phyloP scores from a whole-genome alignment of 2,329 filamentous ascomycete species.

The Chaetomiaceae sp. region DNA sequence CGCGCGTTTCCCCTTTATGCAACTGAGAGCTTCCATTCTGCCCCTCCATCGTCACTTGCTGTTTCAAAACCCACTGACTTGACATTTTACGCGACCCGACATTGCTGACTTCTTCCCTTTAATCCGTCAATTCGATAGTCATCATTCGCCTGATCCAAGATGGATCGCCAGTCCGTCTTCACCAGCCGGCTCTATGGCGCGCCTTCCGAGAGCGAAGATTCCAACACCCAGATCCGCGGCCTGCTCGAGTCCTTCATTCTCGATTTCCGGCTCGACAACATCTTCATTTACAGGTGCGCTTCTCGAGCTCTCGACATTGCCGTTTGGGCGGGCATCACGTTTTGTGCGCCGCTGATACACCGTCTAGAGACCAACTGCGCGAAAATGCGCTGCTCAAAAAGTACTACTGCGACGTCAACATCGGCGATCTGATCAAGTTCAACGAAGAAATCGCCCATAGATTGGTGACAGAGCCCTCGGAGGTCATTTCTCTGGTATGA shows the following conservation, averaged over 20 bases:
- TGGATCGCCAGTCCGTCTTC: slow-evolving; percentile 87
- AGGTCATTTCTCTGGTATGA: slow-evolving; percentile 82
- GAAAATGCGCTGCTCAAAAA: slow-evolving; percentile 93
- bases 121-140: not conserved
- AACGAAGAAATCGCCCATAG: slow-evolving; percentile 91
- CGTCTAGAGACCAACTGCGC: slow-evolving; percentile 78
- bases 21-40: too few relatives aligned
- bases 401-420: slow-evolving; percentile 93
- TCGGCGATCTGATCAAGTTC: slow-evolving; percentile 91
- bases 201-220: slow-evolving; percentile 61
- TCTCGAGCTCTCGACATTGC: too few relatives aligned
- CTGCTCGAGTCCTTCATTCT: slow-evolving; percentile 87
- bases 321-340: too few relatives aligned
- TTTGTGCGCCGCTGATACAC: too few relatives aligned
- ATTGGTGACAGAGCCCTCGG: slow-evolving; percentile 80
- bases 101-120: not conserved
- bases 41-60: slow-evolving; percentile 13
- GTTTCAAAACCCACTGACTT: too few relatives aligned
- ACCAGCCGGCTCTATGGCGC: slow-evolving; percentile 73
- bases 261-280: slow-evolving; percentile 88
- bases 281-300: slow-evolving; percentile 86
- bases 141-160: slow-evolving; percentile 30
- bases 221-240: slow-evolving; percentile 64
- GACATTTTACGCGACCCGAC: not conserved
- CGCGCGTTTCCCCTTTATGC: slow-evolving; percentile 16